phyloP scores from a whole-genome alignment of 805 yeast genomes.

The Metschnikowia peoriensis region DNA sequence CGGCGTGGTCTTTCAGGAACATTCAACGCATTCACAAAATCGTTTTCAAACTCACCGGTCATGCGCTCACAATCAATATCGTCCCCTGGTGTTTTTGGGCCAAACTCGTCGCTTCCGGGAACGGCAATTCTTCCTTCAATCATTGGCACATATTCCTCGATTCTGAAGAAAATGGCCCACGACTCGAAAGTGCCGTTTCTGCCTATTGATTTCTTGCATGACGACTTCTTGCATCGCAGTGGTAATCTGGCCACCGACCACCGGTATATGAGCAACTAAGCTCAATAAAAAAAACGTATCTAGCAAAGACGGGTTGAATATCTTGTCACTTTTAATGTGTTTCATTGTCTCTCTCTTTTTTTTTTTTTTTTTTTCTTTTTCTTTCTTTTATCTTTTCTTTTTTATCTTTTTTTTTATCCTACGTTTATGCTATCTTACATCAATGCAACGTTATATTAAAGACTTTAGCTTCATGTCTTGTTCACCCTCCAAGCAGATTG shows the following conservation, averaged over 20 bases:
- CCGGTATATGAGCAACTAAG: not conserved
- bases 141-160: constrained; percentile 38
- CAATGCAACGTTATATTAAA: not conserved
- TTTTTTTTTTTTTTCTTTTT: not conserved
- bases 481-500: constrained; percentile 71
- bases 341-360: not conserved
- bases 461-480: not conserved
- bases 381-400: not conserved
- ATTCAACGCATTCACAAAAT: constrained; percentile 19
- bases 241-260: constrained; percentile 9
- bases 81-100: constrained; percentile 7
- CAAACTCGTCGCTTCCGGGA: constrained; percentile 12
- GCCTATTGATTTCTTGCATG: constrained; percentile 41
- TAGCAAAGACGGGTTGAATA: not conserved
- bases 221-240: constrained; percentile 24
- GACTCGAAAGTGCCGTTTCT: constrained; percentile 39
- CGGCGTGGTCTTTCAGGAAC: constrained; percentile 19
- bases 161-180: constrained; percentile 34
- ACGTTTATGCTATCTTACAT: too few species aligned
- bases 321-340: not conserved
- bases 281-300: not conserved
- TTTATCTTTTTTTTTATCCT: not conserved
- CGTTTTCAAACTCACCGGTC: constrained; percentile 13
- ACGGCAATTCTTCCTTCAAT: constrained; percentile 42
- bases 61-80: constrained; percentile 13